phyloP scores from a whole-genome alignment of 179 eudicot species.

The Gypsophila paniculata region DNA sequence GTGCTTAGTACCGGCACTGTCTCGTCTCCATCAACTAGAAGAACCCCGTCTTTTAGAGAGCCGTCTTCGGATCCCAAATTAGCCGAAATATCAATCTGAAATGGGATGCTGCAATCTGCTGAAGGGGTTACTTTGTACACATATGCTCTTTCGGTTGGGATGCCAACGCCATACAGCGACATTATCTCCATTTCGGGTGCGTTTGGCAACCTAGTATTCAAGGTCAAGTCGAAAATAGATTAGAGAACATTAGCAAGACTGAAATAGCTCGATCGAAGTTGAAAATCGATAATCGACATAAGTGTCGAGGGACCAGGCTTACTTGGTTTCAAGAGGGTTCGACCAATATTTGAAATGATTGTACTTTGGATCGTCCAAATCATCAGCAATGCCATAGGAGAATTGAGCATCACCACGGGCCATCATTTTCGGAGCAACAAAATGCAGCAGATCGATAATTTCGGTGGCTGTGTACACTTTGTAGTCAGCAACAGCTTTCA shows the following conservation, averaged over 20 bases:
- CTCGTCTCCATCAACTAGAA: constrained; percentile 70
- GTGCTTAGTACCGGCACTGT: constrained; percentile 78
- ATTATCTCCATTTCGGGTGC: constrained; percentile 92
- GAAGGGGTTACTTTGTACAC: constrained; percentile 59
- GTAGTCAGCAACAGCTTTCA: constrained; percentile 81
- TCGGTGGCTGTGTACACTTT: constrained; percentile 66
- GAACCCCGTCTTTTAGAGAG: constrained; percentile 66
- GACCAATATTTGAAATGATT: constrained; percentile 86
- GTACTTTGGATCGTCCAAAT: constrained; percentile 74
- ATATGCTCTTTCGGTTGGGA: constrained; percentile 86
- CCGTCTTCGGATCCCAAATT: constrained; percentile 40
- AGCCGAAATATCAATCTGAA: constrained; percentile 74
- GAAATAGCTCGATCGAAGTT: not conserved
- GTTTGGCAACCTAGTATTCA: constrained; percentile 65
- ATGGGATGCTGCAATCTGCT: constrained; percentile 82
- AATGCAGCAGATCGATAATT: constrained; percentile 64
- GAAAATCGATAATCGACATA: not conserved
- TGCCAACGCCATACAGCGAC: constrained; percentile 86
- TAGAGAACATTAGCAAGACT: not conserved
- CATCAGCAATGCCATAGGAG: constrained; percentile 91
- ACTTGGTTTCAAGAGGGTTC: constrained; percentile 88
- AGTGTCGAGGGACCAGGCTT: constrained; percentile 19
- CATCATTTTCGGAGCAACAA: constrained; percentile 97
- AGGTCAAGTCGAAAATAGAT: not conserved
- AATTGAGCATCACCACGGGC: constrained; percentile 78